Percentiles rank a stretch among this genome's conserved stretches.
Evolutionary conservation across 164 flowering plant species (phyloP).

Genomic region (Liquidambar formosana): DNA sequence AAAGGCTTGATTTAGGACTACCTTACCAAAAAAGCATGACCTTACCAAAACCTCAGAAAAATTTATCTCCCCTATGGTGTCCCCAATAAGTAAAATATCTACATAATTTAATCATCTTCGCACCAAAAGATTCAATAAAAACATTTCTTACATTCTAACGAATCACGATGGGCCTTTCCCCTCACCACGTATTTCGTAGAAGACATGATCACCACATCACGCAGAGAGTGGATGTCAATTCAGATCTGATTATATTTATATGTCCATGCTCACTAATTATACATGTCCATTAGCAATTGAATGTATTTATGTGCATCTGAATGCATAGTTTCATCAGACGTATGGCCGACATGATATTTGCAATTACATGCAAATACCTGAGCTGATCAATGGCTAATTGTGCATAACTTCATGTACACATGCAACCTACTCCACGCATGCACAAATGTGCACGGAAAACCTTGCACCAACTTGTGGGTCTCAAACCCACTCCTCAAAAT

Average conservation of each 20-base stretch:
- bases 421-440: constrained; percentile 26
- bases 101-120: neutral
- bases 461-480: constrained; percentile 26
- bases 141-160: neutral
- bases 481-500: constrained; percentile 24
- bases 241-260: neutral
- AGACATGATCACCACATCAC: too few relatives aligned
- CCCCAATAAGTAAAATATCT: neutral
- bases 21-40: neutral
- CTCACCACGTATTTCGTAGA: neutral
- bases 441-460: constrained; percentile 1
- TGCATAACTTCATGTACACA: neutral
- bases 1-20: too few relatives aligned
- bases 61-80: neutral
- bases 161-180: constrained; percentile 1
- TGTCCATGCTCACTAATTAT: neutral
- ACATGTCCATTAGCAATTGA: neutral
- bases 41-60: neutral
- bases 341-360: constrained; percentile 1
- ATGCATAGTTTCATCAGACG: neutral
- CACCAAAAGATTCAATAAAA: neutral
- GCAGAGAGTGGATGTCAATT: neutral
- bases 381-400: neutral
- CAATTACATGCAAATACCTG: neutral
- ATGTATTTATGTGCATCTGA: neutral